Evolutionary conservation across 225 moss, liverwort and hornwort species (phyloP).

Genomic region (Sphagnum tenellum): DNA sequence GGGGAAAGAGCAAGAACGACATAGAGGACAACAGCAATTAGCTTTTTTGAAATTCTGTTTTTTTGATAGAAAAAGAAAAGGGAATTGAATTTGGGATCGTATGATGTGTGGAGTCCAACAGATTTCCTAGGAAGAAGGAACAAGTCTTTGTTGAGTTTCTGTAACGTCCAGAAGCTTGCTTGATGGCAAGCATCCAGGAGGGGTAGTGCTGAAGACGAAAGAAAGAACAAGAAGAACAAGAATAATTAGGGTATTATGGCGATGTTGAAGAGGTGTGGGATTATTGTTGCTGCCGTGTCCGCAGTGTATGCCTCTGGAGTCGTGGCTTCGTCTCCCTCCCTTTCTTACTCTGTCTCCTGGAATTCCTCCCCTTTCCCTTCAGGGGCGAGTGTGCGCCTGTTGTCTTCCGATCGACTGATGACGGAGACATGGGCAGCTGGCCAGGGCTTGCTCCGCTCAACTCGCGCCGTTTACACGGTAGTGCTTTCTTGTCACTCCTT

Average conservation of each 20-base stretch:
- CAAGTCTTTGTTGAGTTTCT: too few relatives aligned
- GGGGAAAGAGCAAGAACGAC: too few relatives aligned
- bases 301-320: constrained; percentile 29
- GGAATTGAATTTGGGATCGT: too few relatives aligned
- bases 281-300: constrained; percentile 30
- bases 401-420: constrained; percentile 10
- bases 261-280: constrained; percentile 11
- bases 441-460: constrained; percentile 59
- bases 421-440: constrained; percentile 39
- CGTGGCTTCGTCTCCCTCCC: constrained; percentile 21
- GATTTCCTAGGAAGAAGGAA: too few relatives aligned
- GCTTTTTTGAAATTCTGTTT: too few relatives aligned
- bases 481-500: background rate
- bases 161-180: too few relatives aligned
- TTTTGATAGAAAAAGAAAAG: too few relatives aligned
- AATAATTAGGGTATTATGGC: constrained; percentile 5
- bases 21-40: too few relatives aligned
- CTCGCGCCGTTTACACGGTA: constrained; percentile 78
- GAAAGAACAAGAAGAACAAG: too few relatives aligned
- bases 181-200: too few relatives aligned
- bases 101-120: too few relatives aligned
- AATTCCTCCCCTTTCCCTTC: constrained; percentile 14
- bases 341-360: constrained; percentile 18
- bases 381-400: constrained; percentile 4
- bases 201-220: too few relatives aligned